Evolutionary conservation across 805 yeast species (phyloP).

Genomic region (Komagataella pastoris): DNA sequence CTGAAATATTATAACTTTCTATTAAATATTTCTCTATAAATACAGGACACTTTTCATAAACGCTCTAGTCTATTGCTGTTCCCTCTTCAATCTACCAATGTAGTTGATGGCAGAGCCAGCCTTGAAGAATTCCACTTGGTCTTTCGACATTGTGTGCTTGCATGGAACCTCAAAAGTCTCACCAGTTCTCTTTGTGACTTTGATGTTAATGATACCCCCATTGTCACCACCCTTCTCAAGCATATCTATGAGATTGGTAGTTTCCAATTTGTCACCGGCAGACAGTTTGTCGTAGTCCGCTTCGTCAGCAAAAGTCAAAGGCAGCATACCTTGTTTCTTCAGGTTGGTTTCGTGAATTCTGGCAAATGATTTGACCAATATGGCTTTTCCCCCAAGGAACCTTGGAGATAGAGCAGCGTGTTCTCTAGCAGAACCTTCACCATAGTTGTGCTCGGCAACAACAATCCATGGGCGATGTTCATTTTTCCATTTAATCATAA

Average conservation of each 20-base stretch:
- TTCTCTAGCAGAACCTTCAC: constrained; percentile 99
- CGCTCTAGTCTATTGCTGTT: not conserved
- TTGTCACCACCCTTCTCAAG: constrained; percentile 73
- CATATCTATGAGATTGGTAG: constrained; percentile 64
- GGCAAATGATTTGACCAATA: constrained; percentile 90
- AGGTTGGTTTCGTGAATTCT: constrained; percentile 97
- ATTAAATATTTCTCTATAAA: not conserved
- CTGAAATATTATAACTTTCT: constrained; percentile 1
- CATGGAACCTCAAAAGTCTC: constrained; percentile 55
- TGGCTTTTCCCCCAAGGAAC: constrained; percentile 83
- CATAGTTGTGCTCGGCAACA: constrained; percentile 95
- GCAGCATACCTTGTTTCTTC: constrained; percentile 96
- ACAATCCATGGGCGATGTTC: constrained; percentile 84
- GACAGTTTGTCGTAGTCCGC: constrained; percentile 72
- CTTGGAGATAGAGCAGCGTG: constrained; percentile 96
- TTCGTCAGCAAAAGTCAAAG: constrained; percentile 84
- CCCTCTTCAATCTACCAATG: constrained; percentile 30
- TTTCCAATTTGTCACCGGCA: constrained; percentile 68
- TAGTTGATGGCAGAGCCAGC: constrained; percentile 95
- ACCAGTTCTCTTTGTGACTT: constrained; percentile 67
- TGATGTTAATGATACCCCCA: constrained; percentile 66
- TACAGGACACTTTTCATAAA: not conserved
- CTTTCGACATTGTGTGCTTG: constrained; percentile 94
- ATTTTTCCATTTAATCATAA: constrained; percentile 91
- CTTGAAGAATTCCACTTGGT: constrained; percentile 90